Evolutionary conservation across 2,329 filamentous ascomycete genomes (phyloP), one percentile per base, ranked within the genome.

Genomic region (Tolypocladium tropicale): DNA sequence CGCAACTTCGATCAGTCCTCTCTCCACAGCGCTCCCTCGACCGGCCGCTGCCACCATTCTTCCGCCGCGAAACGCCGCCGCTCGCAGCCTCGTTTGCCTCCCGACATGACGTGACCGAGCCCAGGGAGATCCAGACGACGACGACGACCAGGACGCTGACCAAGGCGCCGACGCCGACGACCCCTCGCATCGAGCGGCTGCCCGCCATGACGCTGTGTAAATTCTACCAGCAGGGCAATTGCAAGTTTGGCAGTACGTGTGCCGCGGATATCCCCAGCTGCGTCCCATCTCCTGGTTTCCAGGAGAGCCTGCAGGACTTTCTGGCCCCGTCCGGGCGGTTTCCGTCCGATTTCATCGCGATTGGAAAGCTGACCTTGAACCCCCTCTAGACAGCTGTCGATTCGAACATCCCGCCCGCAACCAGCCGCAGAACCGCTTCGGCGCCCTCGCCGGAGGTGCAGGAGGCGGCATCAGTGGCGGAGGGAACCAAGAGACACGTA

Each of bases 361-460:
- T 16, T 16, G 28, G 9, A 49, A 49, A n/a, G 32, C 28, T 46
- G 46, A 32, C 55, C 37, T 48, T 30, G 18, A 25, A 51, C 23
- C 23, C n/a, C 39, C 32, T 34, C 10, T 36, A 84, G 81, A 72
- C 51, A 73, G 65, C 52, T 84, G 81, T 64, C 73, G 77, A 55
- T 81, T 77, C 63, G 80, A 84, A 56, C 80, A 84, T 61, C 78
- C 71, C 58, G 64, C 63, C 57, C 67, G 69, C 48, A 73, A 69
- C 54, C 68, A 70, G 59, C 53, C 63, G 36, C 66, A 64, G 59
- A 86, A 86, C 64, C 79, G 84, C 21, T 89, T 87, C 61, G 78
- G 78, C 55, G 74, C 76, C 23, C 66, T 84, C 34, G 67, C 69
- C 48, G 69, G 67, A 34, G 65, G 62, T 51, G 64, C 23, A 46